Percentiles rank a stretch among this genome's conserved stretches.
Evolutionary conservation across 2,329 filamentous ascomycete species (phyloP).

Genomic region (Colletotrichum trifolii): DNA sequence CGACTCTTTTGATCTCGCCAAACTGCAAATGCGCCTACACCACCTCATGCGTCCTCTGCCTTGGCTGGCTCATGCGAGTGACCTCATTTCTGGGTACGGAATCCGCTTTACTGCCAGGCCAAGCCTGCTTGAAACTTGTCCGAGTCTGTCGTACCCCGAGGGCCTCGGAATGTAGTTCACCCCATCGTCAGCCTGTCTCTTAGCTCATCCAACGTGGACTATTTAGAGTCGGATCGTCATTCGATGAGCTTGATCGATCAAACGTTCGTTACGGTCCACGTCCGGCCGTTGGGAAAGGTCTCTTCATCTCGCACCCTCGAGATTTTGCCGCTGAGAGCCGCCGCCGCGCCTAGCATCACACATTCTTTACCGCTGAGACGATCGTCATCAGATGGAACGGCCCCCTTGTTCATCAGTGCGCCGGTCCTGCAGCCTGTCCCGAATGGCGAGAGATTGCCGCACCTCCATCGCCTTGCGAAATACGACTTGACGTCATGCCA

Average conservation of each 20-base stretch:
- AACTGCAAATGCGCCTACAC: not conserved
- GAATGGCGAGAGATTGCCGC: constrained; percentile 11
- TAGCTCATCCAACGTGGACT: not conserved
- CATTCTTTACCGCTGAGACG: not conserved
- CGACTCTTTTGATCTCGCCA: too few species aligned
- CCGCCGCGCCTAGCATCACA: not conserved
- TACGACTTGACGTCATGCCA: constrained; percentile 27
- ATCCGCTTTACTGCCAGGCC: not conserved
- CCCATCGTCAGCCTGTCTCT: not conserved
- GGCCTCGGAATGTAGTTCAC: not conserved
- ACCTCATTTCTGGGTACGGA: constrained; percentile 1
- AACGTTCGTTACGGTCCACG: not conserved
- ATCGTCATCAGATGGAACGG: constrained; percentile 11
- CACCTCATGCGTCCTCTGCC: not conserved
- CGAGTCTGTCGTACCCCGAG: not conserved
- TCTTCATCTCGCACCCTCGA: not conserved
- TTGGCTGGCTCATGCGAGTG: constrained; percentile 10
- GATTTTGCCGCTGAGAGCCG: not conserved
- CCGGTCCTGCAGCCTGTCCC: constrained; percentile 13
- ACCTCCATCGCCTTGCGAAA: constrained; percentile 5
- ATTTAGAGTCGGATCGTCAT: not conserved
- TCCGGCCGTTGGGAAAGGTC: not conserved
- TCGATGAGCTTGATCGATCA: not conserved
- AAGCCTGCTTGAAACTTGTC: not conserved
- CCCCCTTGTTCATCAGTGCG: not conserved